phyloP scores from a whole-genome alignment of 2,329 filamentous ascomycete species.

The Lachnellula subtilissima region DNA sequence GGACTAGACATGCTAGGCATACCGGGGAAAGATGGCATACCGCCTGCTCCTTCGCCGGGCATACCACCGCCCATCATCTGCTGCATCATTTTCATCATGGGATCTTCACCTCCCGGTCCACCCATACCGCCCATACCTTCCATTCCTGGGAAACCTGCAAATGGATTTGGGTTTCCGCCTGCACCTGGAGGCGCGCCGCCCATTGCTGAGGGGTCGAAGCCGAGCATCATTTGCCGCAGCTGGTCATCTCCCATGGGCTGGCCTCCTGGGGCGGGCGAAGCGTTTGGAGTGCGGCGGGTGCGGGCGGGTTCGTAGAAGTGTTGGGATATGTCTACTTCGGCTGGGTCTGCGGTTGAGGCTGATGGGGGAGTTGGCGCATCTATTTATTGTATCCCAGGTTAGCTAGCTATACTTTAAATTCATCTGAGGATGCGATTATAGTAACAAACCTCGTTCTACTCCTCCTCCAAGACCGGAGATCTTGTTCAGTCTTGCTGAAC shows the following conservation, averaged over 20 bases:
- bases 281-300: constrained; percentile 34
- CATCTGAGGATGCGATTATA: neutral
- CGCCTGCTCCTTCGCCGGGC: constrained; percentile 29
- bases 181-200: constrained; percentile 22
- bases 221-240: constrained; percentile 61
- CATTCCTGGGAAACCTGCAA: constrained; percentile 28
- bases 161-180: constrained; percentile 27
- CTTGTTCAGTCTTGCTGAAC: constrained; percentile 64
- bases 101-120: constrained; percentile 47
- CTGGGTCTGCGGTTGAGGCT: constrained; percentile 52
- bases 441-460: constrained; percentile 42
- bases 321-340: constrained; percentile 71
- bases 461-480: constrained; percentile 68
- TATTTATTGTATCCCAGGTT: constrained; percentile 22
- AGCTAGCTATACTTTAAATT: neutral
- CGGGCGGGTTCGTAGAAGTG: constrained; percentile 60
- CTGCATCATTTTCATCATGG: constrained; percentile 70
- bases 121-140: constrained; percentile 27
- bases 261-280: constrained; percentile 3
- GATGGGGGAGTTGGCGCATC: constrained; percentile 34
- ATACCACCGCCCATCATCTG: constrained; percentile 58
- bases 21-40: constrained; percentile 33
- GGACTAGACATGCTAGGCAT: constrained; percentile 39
- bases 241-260: constrained; percentile 50
- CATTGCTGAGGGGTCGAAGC: constrained; percentile 40